phyloP scores from a whole-genome alignment of 2,329 filamentous ascomycete species.

The Aspergillus glaucus region DNA sequence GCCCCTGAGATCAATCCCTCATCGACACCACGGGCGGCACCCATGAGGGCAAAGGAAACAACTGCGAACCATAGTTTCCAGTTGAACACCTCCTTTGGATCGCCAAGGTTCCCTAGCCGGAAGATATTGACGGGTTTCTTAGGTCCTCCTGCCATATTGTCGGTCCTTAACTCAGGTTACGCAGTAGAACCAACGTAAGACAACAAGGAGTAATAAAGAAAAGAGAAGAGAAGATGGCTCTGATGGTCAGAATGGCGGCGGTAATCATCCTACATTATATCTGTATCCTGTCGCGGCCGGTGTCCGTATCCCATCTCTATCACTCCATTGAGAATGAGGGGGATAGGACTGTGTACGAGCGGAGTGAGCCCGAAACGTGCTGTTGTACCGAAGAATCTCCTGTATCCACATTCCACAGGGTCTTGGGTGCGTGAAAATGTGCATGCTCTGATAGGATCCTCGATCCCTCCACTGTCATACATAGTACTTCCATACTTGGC shows the following conservation, averaged over 20 bases:
- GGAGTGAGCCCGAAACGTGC: too few relatives aligned
- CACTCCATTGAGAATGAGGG: too few relatives aligned
- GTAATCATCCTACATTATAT: too few relatives aligned
- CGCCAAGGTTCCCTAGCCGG: conserved; percentile 55
- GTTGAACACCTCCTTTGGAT: conserved; percentile 67
- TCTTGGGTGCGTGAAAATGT: too few relatives aligned
- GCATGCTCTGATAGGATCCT: too few relatives aligned
- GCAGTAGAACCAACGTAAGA: background rate
- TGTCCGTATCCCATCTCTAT: too few relatives aligned
- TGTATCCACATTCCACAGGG: too few relatives aligned
- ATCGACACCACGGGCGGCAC: conserved; percentile 70
- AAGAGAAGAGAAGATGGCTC: background rate
- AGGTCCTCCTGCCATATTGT: conserved; percentile 39
- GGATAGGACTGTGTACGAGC: too few relatives aligned
- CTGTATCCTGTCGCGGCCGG: too few relatives aligned
- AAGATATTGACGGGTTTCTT: conserved; percentile 48
- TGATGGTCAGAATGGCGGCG: too few relatives aligned
- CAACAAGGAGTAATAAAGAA: background rate
- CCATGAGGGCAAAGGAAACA: conserved; percentile 66
- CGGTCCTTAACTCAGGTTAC: background rate
- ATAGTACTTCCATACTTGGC: background rate
- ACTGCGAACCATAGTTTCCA: conserved; percentile 75
- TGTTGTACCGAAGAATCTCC: too few relatives aligned
- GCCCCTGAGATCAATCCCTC: conserved; percentile 72
- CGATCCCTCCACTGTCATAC: background rate